Percentiles rank a stretch among this genome's conserved stretches.
phyloP scores from a whole-genome alignment of 352 stramenopile species.

The Phytophthora chlamydospora region DNA sequence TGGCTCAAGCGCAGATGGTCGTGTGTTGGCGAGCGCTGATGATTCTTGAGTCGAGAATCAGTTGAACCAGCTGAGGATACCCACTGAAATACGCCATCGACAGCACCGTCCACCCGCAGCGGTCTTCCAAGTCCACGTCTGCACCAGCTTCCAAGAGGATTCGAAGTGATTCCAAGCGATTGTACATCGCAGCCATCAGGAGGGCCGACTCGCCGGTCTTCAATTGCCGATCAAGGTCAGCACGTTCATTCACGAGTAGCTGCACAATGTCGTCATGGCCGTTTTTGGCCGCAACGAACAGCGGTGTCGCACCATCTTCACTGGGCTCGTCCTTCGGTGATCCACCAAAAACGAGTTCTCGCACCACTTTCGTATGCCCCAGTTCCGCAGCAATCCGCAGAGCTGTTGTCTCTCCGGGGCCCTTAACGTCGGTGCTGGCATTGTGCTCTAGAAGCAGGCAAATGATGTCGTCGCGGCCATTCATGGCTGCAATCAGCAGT shows the following conservation, averaged over 20 bases:
- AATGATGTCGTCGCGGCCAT: slow-evolving; percentile 8
- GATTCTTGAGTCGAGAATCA: slow-evolving; percentile 25
- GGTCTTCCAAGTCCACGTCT: slow-evolving; percentile 14
- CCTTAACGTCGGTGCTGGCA: slow-evolving; percentile 9
- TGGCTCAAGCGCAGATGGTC: too few relatives aligned
- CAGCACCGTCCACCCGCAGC: slow-evolving; percentile 5
- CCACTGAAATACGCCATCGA: slow-evolving; percentile 25
- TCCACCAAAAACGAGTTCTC: slow-evolving; percentile 4
- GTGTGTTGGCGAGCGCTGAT: too few relatives aligned
- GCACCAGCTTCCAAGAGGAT: slow-evolving; percentile 20
- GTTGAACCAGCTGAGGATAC: slow-evolving; percentile 20
- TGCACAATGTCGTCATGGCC: slow-evolving; percentile 17
- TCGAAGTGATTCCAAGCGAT: slow-evolving; percentile 12
- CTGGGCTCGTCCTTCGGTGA: slow-evolving; percentile 12
- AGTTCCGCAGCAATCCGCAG: slow-evolving; percentile 11
- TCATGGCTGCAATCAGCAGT: slow-evolving; percentile 6
- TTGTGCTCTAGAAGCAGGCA: slow-evolving; percentile 8
- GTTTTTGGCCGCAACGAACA: slow-evolving; percentile 13
- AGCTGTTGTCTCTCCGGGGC: slow-evolving; percentile 8
- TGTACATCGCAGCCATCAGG: slow-evolving; percentile 12
- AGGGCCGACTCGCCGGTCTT: slow-evolving; percentile 8
- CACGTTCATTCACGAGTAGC: slow-evolving; percentile 10
- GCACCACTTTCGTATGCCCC: slow-evolving; percentile 5
- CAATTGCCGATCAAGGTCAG: slow-evolving; percentile 10
- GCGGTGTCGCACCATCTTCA: slow-evolving; percentile 11